phyloP scores from a whole-genome alignment of 192 early-diverging fungal genomes.

The Irineochytrium annulatum region DNA sequence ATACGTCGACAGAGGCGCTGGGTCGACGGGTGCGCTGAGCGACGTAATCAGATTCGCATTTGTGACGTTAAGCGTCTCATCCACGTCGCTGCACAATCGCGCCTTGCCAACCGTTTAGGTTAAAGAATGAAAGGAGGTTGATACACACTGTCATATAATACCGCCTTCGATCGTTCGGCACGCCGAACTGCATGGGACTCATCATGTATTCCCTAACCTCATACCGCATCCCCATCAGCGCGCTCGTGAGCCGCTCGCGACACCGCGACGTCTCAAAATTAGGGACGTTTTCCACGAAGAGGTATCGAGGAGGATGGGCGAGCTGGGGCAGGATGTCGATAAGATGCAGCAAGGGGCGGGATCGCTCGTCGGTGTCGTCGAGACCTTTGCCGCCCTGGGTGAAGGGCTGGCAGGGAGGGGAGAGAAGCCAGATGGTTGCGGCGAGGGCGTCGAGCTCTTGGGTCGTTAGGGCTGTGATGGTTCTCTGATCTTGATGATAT shows the following conservation, averaged over 20 bases:
- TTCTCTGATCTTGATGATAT: constrained; percentile 25
- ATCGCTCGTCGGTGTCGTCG: constrained; percentile 53
- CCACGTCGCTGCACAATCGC: too few species aligned
- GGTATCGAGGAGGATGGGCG: constrained; percentile 24
- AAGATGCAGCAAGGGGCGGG: constrained; percentile 40
- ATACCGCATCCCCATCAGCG: constrained; percentile 39
- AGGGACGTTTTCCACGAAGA: constrained; percentile 60
- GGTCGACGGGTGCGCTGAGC: not conserved
- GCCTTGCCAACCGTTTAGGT: too few species aligned
- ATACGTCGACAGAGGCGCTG: constrained; percentile 22
- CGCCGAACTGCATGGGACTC: constrained; percentile 46
- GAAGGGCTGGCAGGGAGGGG: constrained; percentile 85
- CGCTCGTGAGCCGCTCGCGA: constrained; percentile 28
- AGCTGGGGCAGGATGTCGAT: constrained; percentile 37
- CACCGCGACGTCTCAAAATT: constrained; percentile 44
- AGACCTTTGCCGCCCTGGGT: constrained; percentile 67
- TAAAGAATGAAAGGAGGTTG: too few species aligned
- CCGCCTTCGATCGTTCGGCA: constrained; percentile 49
- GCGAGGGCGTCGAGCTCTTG: constrained; percentile 50
- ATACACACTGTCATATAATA: constrained; percentile 49
- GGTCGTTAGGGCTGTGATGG: constrained; percentile 49
- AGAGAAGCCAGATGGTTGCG: constrained; percentile 77
- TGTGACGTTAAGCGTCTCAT: too few species aligned
- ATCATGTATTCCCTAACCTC: constrained; percentile 39
- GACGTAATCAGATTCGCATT: too few species aligned